These are phyloP conservation scores for Tolypocladium amazonense DNA, from an alignment of 2,329 filamentous ascomycete genomes.

Conservation along the genomic window DNA sequence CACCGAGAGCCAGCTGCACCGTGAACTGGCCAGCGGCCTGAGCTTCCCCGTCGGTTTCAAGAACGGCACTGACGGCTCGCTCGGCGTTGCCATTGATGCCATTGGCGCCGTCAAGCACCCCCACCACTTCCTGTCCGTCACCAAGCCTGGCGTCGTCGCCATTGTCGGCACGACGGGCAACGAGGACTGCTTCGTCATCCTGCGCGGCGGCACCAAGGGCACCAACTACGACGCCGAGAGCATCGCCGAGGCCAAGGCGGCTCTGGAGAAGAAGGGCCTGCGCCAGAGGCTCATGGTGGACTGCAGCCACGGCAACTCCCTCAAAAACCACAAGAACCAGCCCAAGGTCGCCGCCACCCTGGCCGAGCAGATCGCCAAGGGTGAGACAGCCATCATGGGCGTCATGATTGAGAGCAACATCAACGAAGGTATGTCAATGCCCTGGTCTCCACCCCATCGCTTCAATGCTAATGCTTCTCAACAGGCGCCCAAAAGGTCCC, in stretches of 20 bases:
- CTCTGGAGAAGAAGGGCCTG: conserved; percentile 64
- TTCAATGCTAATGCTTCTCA: not conserved
- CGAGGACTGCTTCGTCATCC: conserved; percentile 93
- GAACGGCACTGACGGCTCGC: conserved; percentile 90
- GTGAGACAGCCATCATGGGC: conserved; percentile 83
- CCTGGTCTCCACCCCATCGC: not conserved
- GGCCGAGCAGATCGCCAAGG: conserved; percentile 73
- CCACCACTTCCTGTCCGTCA: conserved; percentile 95
- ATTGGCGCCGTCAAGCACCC: conserved; percentile 87
- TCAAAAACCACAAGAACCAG: conserved; percentile 96
- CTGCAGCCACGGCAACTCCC: conserved; percentile 92
- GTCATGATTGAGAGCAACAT: conserved; percentile 99
- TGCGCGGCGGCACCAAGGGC: conserved; percentile 83
- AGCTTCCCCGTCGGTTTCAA: conserved; percentile 99
- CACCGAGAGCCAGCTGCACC: conserved; percentile 90
- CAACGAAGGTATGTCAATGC: conserved; percentile 60
- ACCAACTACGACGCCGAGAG: conserved; percentile 87
- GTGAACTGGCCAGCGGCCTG: conserved; percentile 85
- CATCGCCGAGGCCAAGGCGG: conserved; percentile 72
- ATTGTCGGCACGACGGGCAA: conserved; percentile 94
- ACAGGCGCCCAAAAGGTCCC: conserved; percentile 83
- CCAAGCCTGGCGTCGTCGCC: conserved; percentile 88
- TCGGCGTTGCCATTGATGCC: conserved; percentile 87
- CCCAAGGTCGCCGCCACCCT: conserved; percentile 78
- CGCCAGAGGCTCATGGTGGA: conserved; percentile 85